Conservation (phyloP, 768 basidiomycete genomes). For the Panus rudis region DNA sequence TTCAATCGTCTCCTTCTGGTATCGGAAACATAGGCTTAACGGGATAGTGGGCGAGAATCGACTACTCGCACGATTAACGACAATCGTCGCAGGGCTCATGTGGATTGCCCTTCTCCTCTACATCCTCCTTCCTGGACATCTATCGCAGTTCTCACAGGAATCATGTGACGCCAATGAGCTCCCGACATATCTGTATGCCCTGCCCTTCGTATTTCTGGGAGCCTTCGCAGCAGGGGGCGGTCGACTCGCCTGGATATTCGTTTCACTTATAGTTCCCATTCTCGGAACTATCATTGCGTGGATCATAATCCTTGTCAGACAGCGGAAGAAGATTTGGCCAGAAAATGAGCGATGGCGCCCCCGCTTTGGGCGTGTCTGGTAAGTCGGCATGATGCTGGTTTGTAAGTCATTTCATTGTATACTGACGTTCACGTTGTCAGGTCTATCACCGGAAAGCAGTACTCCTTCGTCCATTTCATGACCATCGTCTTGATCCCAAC, state of each 20-base stretch:
- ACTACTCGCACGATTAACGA: not conserved
- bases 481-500: not conserved
- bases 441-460: not conserved
- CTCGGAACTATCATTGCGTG: not conserved
- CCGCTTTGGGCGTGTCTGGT: not conserved
- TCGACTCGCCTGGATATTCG: not conserved
- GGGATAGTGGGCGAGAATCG: not conserved
- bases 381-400: not conserved
- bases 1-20: not conserved
- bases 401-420: not conserved
- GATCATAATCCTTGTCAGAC: not conserved
- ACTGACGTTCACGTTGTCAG: not conserved
- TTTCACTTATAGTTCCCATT: not conserved
- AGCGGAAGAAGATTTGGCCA: not conserved
- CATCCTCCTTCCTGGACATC: not conserved
- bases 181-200: not conserved
- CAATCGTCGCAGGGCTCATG: not conserved
- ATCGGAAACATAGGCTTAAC: not conserved
- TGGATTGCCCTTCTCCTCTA: not conserved
- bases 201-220: not conserved
- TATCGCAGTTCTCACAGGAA: not conserved
- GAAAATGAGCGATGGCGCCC: not conserved
- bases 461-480: conserved; percentile 1
- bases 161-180: not conserved
- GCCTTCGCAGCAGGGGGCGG: not conserved